Evolutionary conservation across 1,284 basidiomycete genomes (phyloP).

Genomic region (Clitocybe nebularis): DNA sequence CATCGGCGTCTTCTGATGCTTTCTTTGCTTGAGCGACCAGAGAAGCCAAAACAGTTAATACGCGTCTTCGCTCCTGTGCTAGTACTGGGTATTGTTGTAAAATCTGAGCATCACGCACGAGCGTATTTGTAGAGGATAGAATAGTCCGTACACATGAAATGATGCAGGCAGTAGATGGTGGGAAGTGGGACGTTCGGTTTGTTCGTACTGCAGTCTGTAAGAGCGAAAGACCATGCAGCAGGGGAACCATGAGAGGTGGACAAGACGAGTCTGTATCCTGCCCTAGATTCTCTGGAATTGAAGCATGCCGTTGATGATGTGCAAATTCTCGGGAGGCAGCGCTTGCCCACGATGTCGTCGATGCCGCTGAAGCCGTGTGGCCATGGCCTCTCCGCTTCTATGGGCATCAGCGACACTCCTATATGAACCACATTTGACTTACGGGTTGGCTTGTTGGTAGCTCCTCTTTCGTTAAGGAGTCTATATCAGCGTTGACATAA

Average conservation of each 20-base stretch:
- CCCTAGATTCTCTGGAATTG: constrained; percentile 40
- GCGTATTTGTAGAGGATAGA: constrained; percentile 80
- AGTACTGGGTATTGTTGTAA: constrained; percentile 68
- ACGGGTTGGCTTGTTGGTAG: constrained; percentile 40
- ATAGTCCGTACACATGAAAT: constrained; percentile 94
- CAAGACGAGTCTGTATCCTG: constrained; percentile 57
- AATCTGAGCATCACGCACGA: constrained; percentile 77
- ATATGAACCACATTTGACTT: constrained; percentile 23
- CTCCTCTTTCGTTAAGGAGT: constrained; percentile 49
- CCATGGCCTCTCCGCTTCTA: constrained; percentile 33
- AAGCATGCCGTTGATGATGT: constrained; percentile 39
- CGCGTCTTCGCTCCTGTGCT: constrained; percentile 75
- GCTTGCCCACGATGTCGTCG: constrained; percentile 53
- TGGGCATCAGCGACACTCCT: constrained; percentile 1
- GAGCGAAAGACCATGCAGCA: constrained; percentile 82
- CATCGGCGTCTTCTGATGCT: constrained; percentile 51
- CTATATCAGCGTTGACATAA: constrained; percentile 65
- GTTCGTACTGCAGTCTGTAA: constrained; percentile 81
- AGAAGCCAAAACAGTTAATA: constrained; percentile 79
- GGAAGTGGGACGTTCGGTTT: constrained; percentile 77
- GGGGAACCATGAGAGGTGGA: constrained; percentile 69
- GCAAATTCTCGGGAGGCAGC: constrained; percentile 32
- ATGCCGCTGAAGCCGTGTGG: constrained; percentile 46
- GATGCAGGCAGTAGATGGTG: constrained; percentile 82
- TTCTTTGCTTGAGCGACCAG: constrained; percentile 84